These are phyloP conservation scores for Colletotrichum sp. DNA, from an alignment of 2,329 filamentous ascomycete species.

Conservation along the genomic window DNA sequence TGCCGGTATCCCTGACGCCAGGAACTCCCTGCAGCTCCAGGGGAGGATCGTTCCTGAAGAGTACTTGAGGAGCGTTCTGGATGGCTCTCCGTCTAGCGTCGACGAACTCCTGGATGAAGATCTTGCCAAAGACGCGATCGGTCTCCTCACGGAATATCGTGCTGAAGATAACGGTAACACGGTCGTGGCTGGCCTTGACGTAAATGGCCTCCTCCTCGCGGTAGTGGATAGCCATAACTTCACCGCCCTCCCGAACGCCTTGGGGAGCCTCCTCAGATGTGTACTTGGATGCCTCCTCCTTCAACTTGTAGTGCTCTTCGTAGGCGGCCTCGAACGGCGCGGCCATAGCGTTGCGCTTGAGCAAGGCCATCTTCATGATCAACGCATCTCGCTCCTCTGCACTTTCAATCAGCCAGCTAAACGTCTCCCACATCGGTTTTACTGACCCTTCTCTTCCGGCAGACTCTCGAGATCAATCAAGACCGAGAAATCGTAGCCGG, in stretches of 20 bases:
- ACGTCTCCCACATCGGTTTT: neutral
- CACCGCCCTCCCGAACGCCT: conserved; percentile 85
- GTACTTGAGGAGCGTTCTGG: conserved; percentile 96
- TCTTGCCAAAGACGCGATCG: conserved; percentile 95
- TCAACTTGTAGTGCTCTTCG: conserved; percentile 85
- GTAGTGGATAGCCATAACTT: conserved; percentile 97
- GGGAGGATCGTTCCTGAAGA: conserved; percentile 94
- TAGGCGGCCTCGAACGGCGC: conserved; percentile 98
- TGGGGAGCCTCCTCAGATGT: conserved; percentile 94
- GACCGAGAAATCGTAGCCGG: conserved; percentile 95
- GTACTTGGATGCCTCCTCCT: conserved; percentile 89
- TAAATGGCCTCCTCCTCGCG: conserved; percentile 99
- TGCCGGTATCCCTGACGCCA: conserved; percentile 77
- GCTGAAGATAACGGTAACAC: conserved; percentile 98
- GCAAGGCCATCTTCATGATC: conserved; percentile 82
- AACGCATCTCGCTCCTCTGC: conserved; percentile 85
- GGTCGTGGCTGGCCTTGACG: conserved; percentile 95
- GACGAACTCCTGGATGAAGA: conserved; percentile 98
- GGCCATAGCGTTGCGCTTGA: conserved; percentile 99
- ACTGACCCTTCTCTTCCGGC: conserved; percentile 75
- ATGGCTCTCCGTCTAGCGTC: conserved; percentile 94
- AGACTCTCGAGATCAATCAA: conserved; percentile 87
- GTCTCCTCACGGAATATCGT: conserved; percentile 98
- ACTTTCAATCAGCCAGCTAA: neutral
- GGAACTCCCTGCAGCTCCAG: conserved; percentile 88